phyloP scores from a whole-genome alignment of 305 asterid species.

The Fraxinus angustifolia region DNA sequence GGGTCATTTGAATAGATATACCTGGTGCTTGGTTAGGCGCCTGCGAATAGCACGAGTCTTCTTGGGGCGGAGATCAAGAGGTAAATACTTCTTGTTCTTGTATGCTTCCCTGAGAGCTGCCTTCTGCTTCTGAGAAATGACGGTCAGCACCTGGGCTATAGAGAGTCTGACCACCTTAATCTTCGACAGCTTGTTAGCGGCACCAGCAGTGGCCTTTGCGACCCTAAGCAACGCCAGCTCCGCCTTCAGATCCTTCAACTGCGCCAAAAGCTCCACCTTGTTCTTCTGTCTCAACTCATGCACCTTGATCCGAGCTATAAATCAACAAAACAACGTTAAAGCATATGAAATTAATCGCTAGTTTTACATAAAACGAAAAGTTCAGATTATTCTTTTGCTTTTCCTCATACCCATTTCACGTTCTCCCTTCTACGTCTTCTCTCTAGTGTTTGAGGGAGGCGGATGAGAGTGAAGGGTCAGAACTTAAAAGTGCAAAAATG shows the following conservation, averaged over 20 bases:
- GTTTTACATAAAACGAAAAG: neutral
- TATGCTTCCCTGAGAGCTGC: slow-evolving; percentile 46
- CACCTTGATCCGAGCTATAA: slow-evolving; percentile 63
- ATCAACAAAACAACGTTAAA: neutral
- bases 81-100: slow-evolving; percentile 54
- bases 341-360: neutral
- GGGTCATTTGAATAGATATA: neutral
- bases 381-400: neutral
- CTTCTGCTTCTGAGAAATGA: slow-evolving; percentile 55
- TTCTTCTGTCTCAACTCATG: slow-evolving; percentile 69
- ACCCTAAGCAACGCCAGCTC: slow-evolving; percentile 69
- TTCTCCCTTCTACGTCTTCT: neutral
- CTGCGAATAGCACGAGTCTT: slow-evolving; percentile 59
- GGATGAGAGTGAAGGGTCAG: neutral
- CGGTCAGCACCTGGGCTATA: slow-evolving; percentile 57
- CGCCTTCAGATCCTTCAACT: slow-evolving; percentile 74
- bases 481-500: neutral
- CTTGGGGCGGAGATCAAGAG: slow-evolving; percentile 61
- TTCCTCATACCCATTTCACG: slow-evolving; percentile 29
- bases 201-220: slow-evolving; percentile 77
- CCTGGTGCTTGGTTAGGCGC: slow-evolving; percentile 59
- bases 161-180: slow-evolving; percentile 56
- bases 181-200: slow-evolving; percentile 76
- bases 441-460: neutral
- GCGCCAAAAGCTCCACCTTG: slow-evolving; percentile 51